Evolutionary conservation across 257 asterid genomes (phyloP), one percentile per base, ranked within the genome.

Genomic region (Orobanche coerulescens): DNA sequence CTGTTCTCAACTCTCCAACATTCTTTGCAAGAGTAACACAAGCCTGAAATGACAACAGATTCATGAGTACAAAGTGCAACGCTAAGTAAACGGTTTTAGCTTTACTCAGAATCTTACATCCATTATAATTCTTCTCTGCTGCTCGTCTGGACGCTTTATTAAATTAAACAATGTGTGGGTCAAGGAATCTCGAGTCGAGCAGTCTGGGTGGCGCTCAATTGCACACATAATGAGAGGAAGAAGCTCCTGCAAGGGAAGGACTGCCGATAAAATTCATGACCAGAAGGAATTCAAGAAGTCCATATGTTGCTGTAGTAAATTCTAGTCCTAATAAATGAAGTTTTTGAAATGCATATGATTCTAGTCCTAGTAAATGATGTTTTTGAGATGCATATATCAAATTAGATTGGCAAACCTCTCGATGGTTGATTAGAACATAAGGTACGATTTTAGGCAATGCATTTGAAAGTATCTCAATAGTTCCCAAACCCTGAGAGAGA

Each of bases 141-240:
- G 85, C 78, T 89, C 98, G 84, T 93, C 99, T 6, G 99, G 97
- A 43, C 97, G 99, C 78, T 93, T 93, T 79, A 93, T 93, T 73
- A 93, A 79, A 83, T 93, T 93, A 79, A 93, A 93, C 61, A 93
- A 80, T 49, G 99, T 93, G 77, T 93, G 99, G 71, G 99, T 93
- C 88, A 93, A 75, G 72, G 97, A 93, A 75, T 93, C 98, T 28
- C 98, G 87, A 9, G 85, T 89, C 44, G 72, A 73, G 67, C 91
- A 75, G 64, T 84, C 88, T 61, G 98, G 98, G 61, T 93, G 98
- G 52, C 95, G 98, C 84, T 93, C 98, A 52, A 93, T 93, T 58
- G 98, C 89, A 54, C 97, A 93, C 99, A 93, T 93, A 61, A 93
- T 89, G 66, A 89, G 81, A 75, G 99, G 99, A 75, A 93, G 97